phyloP scores from a whole-genome alignment of 2,329 filamentous ascomycete genomes.

The Acarospora socialis region DNA sequence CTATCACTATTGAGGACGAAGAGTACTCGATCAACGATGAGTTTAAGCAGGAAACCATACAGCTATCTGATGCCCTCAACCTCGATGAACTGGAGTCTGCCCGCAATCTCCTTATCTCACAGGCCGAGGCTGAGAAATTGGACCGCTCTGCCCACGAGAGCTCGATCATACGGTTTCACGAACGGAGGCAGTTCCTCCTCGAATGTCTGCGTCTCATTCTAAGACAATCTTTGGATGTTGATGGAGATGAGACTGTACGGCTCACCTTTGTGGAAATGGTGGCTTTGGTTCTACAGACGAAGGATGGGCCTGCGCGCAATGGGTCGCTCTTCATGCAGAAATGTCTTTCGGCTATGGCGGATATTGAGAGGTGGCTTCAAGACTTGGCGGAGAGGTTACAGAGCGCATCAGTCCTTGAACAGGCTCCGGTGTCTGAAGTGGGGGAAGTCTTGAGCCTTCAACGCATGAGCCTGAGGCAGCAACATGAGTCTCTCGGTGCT shows the following conservation, averaged over 20 bases:
- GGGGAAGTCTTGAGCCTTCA: slow-evolving; percentile 71
- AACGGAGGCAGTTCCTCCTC: slow-evolving; percentile 66
- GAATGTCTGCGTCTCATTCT: slow-evolving; percentile 73
- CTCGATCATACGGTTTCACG: slow-evolving; percentile 76
- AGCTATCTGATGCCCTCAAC: slow-evolving; percentile 75
- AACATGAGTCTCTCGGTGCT: slow-evolving; percentile 79
- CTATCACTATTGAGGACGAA: slow-evolving; percentile 55
- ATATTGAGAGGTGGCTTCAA: slow-evolving; percentile 63
- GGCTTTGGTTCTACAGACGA: slow-evolving; percentile 44
- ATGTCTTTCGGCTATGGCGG: slow-evolving; percentile 62
- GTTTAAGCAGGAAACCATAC: slow-evolving; percentile 69
- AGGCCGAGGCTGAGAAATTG: slow-evolving; percentile 52
- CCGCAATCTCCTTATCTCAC: slow-evolving; percentile 57
- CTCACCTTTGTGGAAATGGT: slow-evolving; percentile 42
- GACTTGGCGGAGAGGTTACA: slow-evolving; percentile 62
- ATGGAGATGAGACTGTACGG: slow-evolving; percentile 39
- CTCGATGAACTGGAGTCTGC: slow-evolving; percentile 82
- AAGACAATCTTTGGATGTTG: slow-evolving; percentile 49
- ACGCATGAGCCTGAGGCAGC: slow-evolving; percentile 62
- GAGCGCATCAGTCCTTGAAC: slow-evolving; percentile 60
- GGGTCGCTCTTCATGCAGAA: slow-evolving; percentile 46
- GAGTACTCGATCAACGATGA: slow-evolving; percentile 73
- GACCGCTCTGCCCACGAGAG: slow-evolving; percentile 63
- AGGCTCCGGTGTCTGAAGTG: slow-evolving; percentile 47
- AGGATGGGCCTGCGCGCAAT: slow-evolving; percentile 31